Evolutionary conservation across 768 basidiomycete species (phyloP), one percentile per base, ranked within the genome.

Genomic region (Tephrocybe rancida): DNA sequence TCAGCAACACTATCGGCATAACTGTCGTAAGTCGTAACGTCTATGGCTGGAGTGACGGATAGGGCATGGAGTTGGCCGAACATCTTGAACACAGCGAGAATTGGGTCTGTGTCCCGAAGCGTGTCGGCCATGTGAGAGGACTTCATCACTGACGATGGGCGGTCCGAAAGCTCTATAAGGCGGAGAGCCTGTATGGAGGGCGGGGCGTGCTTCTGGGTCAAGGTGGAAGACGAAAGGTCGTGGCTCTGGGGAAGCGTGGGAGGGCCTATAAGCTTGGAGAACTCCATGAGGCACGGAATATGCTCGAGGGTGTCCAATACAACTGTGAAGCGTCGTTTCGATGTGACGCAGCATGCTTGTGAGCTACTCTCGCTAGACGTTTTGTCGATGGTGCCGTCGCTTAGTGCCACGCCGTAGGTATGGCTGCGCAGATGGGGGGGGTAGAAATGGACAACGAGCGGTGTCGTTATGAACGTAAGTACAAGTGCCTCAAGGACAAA

Each of bases 281-380:
- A 73, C 0, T 90, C 83, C 93, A 99, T 95, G 71, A 92, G 85
- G 5, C 88, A 83, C 0, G 95, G 88, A 0, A 98, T 66, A 66
- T 94, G 90, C 61, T 97, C 96, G 44, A 95, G 74, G 65, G 85
- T 92, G 67, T 96, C 94, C 21, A 98, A 79, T 16, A 98, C 85
- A 54, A 98, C 83, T 0, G 88, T 87, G 71, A 95, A 90, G 11
- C 85, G 79, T 18, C 54, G 26, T 41, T 54, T 58, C 5, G 21
- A 50, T 16, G 26, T 30, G 5, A 19, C 8, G 16, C 9, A 22
- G 25, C 32, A 30, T 18, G n/a, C 57, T 55, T 52, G 55, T 22
- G 11, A 25, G 25, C 16, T 47, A 45, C 39, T 44, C 38, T n/a
- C 44, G 47, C 9, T 55, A 57, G 39, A 44, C 54, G 19, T 42